Base-by-base conservation (phyloP, 441 rosid species). In the Syzygium syzygioides region DNA sequence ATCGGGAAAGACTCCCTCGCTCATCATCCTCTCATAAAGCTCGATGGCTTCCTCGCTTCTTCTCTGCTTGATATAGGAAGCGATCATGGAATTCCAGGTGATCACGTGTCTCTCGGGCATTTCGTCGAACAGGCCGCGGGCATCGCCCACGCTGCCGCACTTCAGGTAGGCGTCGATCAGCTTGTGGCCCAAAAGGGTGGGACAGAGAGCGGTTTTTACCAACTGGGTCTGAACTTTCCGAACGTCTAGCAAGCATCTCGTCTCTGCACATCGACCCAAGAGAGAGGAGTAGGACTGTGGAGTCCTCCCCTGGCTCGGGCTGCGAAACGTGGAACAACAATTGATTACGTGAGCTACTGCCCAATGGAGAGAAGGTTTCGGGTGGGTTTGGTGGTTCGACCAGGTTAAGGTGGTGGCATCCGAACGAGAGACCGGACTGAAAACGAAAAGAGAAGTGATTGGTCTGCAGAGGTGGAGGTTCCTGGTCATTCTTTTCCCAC, bases 101-200 rank as follows among this genome's bases (percentile, higher is more conserved):
- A 92, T 91, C 23, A 87, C 53, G 59, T 50, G 94, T 55, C 94
- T 87, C 0, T 91, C 92, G 30, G 87, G 85, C 93, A 93, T 91
- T 92, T 71, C 93, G 85, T 93, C 93, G 92, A 94, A 93, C 93
- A 92, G 7, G 28, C 86, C n/a, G 55, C 92, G 91, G 2, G 93
- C 96, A 14, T 91, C 87, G 57, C 57, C 7, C 14, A 91, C 71
- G 79, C 91, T 79, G 55, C 94, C 91, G 32, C 94, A 87, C 48
- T 90, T 92, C 18, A 93, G 80, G 85, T 87, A 55, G 26, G 90
- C 93, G 45, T 92, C 92, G 71, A 92, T 92, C 91, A 87, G 93
- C 95, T 48, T 95, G 94, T 20, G 86, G 91, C 86, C 96, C 95
- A 6, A 93, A 92, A 64, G 53, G 56, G 53, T 54, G 19, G 25